A percentile compares a stretch with the other conserved stretches of the same genome.
These are phyloP conservation scores for Rhodotorula sp. DNA, from an alignment of 1,284 basidiomycete genomes.

Conservation along the genomic window DNA sequence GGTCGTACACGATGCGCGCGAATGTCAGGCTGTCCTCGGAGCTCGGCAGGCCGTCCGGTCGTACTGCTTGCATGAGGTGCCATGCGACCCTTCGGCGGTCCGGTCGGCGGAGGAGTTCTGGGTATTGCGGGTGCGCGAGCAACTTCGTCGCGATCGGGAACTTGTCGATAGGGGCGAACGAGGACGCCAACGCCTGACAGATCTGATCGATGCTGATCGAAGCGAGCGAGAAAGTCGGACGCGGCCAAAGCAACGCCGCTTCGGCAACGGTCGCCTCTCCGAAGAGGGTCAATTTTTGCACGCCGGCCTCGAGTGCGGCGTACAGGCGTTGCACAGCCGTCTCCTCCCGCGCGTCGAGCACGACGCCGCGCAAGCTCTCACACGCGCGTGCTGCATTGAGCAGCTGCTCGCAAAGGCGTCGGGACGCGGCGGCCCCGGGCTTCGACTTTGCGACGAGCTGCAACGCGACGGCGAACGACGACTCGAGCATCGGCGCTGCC, in stretches of 20 bases:
- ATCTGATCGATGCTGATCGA: conserved; percentile 1
- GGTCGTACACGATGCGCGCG: conserved; percentile 25
- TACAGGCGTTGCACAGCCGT: not conserved
- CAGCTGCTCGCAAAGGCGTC: conserved; percentile 52
- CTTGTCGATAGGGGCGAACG: conserved; percentile 21
- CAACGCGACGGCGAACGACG: conserved; percentile 30
- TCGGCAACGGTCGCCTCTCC: conserved; percentile 10
- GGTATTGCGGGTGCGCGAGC: not conserved
- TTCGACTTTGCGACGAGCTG: conserved; percentile 38
- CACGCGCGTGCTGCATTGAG: conserved; percentile 66
- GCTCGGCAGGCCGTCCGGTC: not conserved
- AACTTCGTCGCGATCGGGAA: conserved; percentile 24
- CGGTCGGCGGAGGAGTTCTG: not conserved
- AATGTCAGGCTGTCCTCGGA: conserved; percentile 20
- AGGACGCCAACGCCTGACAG: conserved; percentile 19
- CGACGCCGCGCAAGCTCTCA: not conserved
- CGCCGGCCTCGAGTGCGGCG: not conserved
- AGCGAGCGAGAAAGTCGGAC: not conserved
- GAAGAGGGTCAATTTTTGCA: conserved; percentile 5
- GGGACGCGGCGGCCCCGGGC: not conserved
- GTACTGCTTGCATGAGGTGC: conserved; percentile 25
- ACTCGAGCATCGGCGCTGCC: conserved; percentile 62
- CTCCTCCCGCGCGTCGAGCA: not conserved
- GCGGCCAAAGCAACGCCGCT: conserved; percentile 22
- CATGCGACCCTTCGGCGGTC: conserved; percentile 12